These are phyloP conservation scores for Boletus edulis DNA, from an alignment of 768 basidiomycete genomes.

Conservation along the genomic window DNA sequence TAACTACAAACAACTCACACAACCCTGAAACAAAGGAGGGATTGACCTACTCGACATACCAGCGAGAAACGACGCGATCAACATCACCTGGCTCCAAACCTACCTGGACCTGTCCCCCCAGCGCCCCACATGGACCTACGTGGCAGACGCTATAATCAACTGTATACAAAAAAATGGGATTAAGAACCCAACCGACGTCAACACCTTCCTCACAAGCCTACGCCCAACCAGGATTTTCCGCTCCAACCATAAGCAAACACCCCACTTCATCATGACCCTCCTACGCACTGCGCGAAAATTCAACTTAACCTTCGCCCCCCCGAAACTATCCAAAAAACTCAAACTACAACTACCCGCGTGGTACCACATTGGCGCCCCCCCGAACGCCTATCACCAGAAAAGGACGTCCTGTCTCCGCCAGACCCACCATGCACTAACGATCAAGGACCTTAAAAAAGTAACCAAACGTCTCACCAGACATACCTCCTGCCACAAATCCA, in stretches of 20 bases:
- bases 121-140: neutral
- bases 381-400: neutral
- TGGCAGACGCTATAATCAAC: neutral
- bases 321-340: neutral
- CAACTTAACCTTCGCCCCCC: neutral
- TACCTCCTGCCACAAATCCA: too few species aligned
- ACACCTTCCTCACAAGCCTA: neutral
- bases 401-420: neutral
- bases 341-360: neutral
- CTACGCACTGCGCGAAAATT: neutral
- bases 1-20: too few species aligned
- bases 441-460: too few species aligned
- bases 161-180: neutral
- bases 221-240: neutral
- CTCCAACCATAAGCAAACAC: neutral
- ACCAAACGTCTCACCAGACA: neutral
- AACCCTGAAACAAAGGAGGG: too few species aligned
- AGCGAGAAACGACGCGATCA: neutral
- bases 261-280: accelerated
- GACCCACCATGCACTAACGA: neutral
- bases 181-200: neutral
- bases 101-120: neutral
- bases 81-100: neutral
- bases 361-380: neutral
- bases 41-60: too few species aligned